phyloP scores from a whole-genome alignment of 331 rosid species.

The Quercus phellos region DNA sequence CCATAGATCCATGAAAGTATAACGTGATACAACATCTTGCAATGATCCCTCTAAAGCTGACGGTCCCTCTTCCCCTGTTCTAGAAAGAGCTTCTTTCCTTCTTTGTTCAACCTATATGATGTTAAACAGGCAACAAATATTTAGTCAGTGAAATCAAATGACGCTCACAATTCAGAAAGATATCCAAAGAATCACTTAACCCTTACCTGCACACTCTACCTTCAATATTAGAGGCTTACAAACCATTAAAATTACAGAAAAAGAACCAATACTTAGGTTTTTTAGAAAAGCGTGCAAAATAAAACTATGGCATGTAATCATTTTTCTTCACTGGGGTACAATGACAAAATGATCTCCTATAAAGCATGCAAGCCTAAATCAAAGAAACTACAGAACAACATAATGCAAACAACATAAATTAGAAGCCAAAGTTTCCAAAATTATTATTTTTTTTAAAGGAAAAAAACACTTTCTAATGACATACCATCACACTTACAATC shows the following conservation, averaged over 20 bases:
- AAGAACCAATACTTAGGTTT: background rate
- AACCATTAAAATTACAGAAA: background rate
- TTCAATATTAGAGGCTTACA: background rate
- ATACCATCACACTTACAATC: background rate
- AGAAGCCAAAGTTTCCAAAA: background rate
- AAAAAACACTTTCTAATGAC: background rate
- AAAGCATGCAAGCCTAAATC: background rate
- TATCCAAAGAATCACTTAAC: background rate
- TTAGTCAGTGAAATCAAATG: background rate
- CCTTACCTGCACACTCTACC: background rate
- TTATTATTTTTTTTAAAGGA: background rate
- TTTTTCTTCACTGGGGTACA: background rate
- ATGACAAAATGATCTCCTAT: background rate
- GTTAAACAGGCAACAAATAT: background rate
- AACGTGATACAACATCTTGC: conserved; percentile 84
- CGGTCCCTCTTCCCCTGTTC: conserved; percentile 61
- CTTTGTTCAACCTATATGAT: conserved; percentile 78
- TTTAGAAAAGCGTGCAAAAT: background rate
- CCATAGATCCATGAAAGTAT: conserved; percentile 94
- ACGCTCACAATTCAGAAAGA: background rate
- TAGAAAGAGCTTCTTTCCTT: conserved; percentile 76
- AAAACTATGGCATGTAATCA: background rate
- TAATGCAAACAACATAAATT: background rate
- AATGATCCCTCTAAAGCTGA: conserved; percentile 60
- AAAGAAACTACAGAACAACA: background rate